Evolutionary conservation across 129 eudicot species (phyloP).

Genomic region (Artemisia tridentata): DNA sequence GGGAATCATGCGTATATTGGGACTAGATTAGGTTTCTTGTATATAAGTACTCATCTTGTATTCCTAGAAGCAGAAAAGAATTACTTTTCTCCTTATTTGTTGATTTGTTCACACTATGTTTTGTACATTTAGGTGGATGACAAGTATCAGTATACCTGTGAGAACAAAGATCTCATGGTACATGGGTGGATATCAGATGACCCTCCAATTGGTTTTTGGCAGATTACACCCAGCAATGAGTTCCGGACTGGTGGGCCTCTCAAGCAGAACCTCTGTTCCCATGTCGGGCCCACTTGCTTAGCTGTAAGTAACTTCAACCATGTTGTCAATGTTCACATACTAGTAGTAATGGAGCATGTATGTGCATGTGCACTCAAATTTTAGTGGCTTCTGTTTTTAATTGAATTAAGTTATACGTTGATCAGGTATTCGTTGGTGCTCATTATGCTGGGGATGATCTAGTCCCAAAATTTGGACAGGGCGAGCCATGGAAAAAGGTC

Average conservation of each 20-base stretch:
- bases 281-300: constrained; percentile 67
- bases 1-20: no score
- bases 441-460: constrained; percentile 62
- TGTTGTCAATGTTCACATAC: constrained; percentile 1
- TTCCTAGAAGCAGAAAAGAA: no score
- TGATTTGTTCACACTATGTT: no score
- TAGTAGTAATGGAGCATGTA: neutral
- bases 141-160: constrained; percentile 70
- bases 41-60: no score
- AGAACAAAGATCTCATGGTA: constrained; percentile 55
- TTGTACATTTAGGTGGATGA: constrained; percentile 64
- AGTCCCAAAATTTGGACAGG: constrained; percentile 39
- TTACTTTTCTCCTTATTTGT: no score
- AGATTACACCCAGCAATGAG: constrained; percentile 70
- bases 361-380: constrained; percentile 13
- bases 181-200: constrained; percentile 70
- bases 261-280: constrained; percentile 75
- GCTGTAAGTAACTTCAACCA: constrained; percentile 45
- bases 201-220: constrained; percentile 72
- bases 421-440: constrained; percentile 52
- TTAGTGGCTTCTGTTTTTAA: neutral
- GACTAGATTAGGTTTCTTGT: no score
- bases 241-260: constrained; percentile 74
- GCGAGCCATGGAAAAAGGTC: constrained; percentile 66
- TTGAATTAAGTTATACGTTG: constrained; percentile 1